Conservation (phyloP, 768 basidiomycete genomes). For the Exidia glandulosa region DNA sequence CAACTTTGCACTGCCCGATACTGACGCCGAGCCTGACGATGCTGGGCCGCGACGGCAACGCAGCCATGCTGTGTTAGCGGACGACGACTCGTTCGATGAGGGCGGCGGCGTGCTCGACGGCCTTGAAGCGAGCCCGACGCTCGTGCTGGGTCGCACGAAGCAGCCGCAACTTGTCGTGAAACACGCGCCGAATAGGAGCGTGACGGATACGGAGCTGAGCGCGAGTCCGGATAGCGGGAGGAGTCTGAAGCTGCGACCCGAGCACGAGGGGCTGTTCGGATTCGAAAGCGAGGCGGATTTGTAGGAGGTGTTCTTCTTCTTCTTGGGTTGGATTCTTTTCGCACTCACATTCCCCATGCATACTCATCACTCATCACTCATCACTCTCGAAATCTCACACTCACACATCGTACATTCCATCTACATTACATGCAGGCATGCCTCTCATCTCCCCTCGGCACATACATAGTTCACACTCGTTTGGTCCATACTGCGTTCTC, state of each 20-base stretch:
- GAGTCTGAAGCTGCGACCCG: background rate
- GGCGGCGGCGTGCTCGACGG: background rate
- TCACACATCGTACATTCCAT: too few relatives aligned
- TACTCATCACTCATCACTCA: too few relatives aligned
- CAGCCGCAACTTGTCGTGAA: background rate
- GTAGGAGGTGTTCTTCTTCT: too few relatives aligned
- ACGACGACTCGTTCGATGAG: background rate
- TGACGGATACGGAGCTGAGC: background rate
- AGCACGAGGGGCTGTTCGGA: background rate
- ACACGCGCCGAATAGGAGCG: background rate
- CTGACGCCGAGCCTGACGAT: background rate
- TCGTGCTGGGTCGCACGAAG: background rate
- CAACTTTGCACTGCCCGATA: background rate
- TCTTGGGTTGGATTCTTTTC: too few relatives aligned
- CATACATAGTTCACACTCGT: too few relatives aligned
- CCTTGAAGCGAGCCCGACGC: background rate
- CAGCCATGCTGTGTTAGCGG: background rate
- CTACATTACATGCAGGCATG: too few relatives aligned
- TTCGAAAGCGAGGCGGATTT: background rate
- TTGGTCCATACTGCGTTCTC: too few relatives aligned
- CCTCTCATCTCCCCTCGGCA: too few relatives aligned
- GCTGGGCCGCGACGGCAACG: background rate
- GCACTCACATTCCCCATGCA: too few relatives aligned
- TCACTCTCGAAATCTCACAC: too few relatives aligned
- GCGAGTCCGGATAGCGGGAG: background rate